Evolutionary conservation across 2,329 filamentous ascomycete genomes (phyloP).

Genomic region (Exserohilum rostratum): DNA sequence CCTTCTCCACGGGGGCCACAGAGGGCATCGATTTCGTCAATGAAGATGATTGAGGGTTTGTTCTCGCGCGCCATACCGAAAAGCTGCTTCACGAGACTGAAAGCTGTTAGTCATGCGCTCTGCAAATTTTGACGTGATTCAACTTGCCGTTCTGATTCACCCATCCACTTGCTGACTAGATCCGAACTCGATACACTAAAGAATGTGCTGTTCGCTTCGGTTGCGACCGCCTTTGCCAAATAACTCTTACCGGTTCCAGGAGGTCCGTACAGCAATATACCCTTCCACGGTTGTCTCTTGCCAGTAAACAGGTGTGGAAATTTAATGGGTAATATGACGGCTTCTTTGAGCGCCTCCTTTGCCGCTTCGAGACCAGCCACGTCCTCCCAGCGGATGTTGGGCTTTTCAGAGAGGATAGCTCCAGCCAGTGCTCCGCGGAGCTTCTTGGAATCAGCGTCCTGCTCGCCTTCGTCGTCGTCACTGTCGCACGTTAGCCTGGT

Average conservation of each 20-base stretch:
- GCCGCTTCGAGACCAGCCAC: conserved; percentile 92
- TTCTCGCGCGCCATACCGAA: conserved; percentile 99
- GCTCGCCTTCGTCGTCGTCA: conserved; percentile 66
- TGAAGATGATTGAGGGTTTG: conserved; percentile 97
- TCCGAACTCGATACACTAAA: conserved; percentile 98
- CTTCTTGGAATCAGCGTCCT: conserved; percentile 94
- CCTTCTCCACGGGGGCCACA: conserved; percentile 93
- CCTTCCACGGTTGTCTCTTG: conserved; percentile 97
- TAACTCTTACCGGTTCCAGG: conserved; percentile 98
- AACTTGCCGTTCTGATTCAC: conserved; percentile 89
- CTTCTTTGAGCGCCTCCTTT: conserved; percentile 97
- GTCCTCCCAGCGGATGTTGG: conserved; percentile 97
- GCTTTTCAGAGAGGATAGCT: conserved; percentile 92
- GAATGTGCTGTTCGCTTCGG: conserved; percentile 98
- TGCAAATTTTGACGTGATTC: not conserved
- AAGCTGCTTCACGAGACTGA: conserved; percentile 88
- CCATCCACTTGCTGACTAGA: conserved; percentile 99
- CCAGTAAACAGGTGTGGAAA: conserved; percentile 96
- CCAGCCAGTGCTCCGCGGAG: conserved; percentile 87
- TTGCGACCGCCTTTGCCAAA: conserved; percentile 94
- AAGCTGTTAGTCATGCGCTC: conserved; percentile 11
- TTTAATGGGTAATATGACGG: conserved; percentile 96
- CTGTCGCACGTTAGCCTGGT: conserved; percentile 48
- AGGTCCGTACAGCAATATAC: conserved; percentile 92
- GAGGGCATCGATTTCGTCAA: conserved; percentile 95